Evolutionary conservation across 495 filamentous ascomycete genomes (phyloP), one percentile per base, ranked within the genome.

Genomic region (Hypoxylon lenormandii): DNA sequence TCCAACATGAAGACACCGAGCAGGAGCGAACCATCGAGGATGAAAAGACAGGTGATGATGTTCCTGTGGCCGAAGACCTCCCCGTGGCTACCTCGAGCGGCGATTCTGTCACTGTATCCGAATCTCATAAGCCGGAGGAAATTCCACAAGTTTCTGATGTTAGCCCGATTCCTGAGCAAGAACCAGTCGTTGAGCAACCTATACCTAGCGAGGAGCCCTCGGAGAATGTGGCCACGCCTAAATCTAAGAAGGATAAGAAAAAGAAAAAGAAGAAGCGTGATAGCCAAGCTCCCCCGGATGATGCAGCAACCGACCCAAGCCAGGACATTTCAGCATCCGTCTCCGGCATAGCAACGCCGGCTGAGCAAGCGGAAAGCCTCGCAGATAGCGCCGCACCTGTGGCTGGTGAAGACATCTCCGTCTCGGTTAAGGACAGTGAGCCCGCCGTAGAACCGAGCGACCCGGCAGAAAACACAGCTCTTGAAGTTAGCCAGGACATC

Each of bases 221-320:
- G 13, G 66, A 69, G 30, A 15, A 43, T 15, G 37, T 42, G 18
- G 40, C 19, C 33, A 40, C 61, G 37, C 26, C 37, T 22, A 77
- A 74, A 52, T 74, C 76, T 26, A 73, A 76, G 60, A 75, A 78
- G 70, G 71, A 75, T 48, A 69, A 77, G 74, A 72, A 74, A 42
- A 72, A 70, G 49, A 63, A 75, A 46, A 63, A 75, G 45, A 72
- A 74, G 60, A 48, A 66, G 26, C 60, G 58, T 46, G 64, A 64
- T 37, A 66, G 54, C 55, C 65, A 66, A 10, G 12, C 58, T 45
- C 1, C 38, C 19, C 21, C 54, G 19, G 61, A 70, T 11, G 66
- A 62, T 47, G n/a, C 12, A 7, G 18, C 15, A 2, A 47, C 48
- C 18, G 21, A 30, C 18, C 53, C 38, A 42, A 40, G 18, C 22